Base-by-base conservation (phyloP, 2,329 filamentous ascomycete species). In the Fusarium avenaceum region DNA sequence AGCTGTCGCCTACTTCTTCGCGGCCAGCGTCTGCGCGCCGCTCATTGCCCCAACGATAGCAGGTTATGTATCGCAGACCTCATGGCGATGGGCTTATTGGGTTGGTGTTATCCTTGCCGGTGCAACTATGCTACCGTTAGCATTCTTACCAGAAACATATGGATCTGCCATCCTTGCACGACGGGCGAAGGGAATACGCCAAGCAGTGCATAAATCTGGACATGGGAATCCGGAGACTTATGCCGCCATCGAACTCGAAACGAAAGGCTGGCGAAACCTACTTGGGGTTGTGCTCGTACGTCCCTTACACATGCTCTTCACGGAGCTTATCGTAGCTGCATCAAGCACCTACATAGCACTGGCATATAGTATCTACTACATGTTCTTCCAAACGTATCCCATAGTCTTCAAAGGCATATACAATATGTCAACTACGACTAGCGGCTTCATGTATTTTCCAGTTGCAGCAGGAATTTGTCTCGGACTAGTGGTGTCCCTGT, bases 11-110 rank as follows among this genome's bases (percentile, higher is more conserved):
- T 33, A 78, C 30, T 83, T 82, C 72, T 78, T 57, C 72, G 47
- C 78, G 61, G 76, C 76, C 2, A 78, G 79, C 5, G 78, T 77
- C 6, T 76, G 78, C 22, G 81, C 80, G 2, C 82, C 82, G 0
- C 71, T 80, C 0, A 57, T 82, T 10, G 80, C 79, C 0, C 82
- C 82, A 0, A 78, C 80, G 0, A 80, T 84, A 22, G 83, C 82
- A 0, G 82, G 82, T 0, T 84, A 79, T 45, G 72, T 77, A 7
- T 73, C 79, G 0, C 59, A 69, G 2, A 67, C 79, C n/a, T 77
- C 76, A 1, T 85, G 83, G 83, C 75, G 81, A 24, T 84, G 82
- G 80, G 76, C 78, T 0, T 85, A 84, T 38, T 82, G 81, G 75
- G 54, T 63, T 5, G 72, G 61, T 1, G 45, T 73, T 11, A 72